Percentiles rank a stretch among this genome's conserved stretches.
phyloP scores from a whole-genome alignment of 441 rosid species.

The Codiaeum variegatum region DNA sequence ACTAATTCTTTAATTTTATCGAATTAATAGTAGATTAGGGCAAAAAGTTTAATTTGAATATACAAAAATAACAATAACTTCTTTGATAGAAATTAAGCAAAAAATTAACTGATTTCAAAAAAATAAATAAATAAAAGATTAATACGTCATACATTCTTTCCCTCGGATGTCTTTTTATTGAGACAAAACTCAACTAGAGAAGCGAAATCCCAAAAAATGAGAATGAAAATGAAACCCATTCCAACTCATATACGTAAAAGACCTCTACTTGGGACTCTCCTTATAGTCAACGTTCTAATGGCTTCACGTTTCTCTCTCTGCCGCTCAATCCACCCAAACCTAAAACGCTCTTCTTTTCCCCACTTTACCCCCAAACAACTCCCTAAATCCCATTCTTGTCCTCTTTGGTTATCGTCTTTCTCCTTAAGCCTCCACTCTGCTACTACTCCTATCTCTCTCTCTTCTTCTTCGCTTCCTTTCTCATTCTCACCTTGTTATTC shows the following conservation, averaged over 20 bases:
- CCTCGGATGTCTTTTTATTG: not conserved
- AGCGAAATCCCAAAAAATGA: not conserved
- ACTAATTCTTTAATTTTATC: no score
- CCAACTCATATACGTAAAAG: not conserved
- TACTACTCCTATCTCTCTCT: slow-evolving; percentile 15
- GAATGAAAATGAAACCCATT: not conserved
- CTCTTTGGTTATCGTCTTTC: slow-evolving; percentile 73
- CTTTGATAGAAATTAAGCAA: no score
- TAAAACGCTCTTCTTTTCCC: slow-evolving; percentile 25
- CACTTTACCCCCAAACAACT: slow-evolving; percentile 33
- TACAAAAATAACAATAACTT: no score
- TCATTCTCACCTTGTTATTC: slow-evolving; percentile 31
- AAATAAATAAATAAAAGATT: no score
- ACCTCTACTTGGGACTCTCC: not conserved
- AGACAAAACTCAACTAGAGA: not conserved
- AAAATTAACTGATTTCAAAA: no score
- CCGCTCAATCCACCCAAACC: slow-evolving; percentile 37
- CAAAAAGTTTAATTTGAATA: no score
- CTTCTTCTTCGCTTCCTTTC: slow-evolving; percentile 22
- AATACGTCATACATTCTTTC: no score
- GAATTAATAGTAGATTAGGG: no score
- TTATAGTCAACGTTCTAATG: slow-evolving; percentile 26
- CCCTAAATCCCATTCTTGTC: slow-evolving; percentile 45
- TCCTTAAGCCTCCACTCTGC: slow-evolving; percentile 47
- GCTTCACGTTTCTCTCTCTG: slow-evolving; percentile 39